These are phyloP conservation scores for Chalciporus sphaerocephalus DNA, from an alignment of 768 basidiomycete species.

Conservation along the genomic window DNA sequence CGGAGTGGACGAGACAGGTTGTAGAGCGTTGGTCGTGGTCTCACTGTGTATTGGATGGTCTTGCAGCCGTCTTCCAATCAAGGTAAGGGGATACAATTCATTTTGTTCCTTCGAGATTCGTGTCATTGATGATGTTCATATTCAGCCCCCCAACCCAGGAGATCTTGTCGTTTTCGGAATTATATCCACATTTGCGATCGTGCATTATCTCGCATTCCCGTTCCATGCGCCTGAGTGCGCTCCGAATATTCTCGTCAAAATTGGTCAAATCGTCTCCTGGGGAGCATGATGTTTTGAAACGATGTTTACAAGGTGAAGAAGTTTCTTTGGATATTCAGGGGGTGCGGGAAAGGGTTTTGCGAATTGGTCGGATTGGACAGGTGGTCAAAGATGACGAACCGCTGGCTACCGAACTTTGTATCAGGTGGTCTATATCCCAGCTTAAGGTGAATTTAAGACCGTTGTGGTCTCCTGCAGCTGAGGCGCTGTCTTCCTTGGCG, in stretches of 20 bases:
- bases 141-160: constrained; percentile 21
- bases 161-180: constrained; percentile 38
- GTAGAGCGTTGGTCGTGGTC: constrained; percentile 57
- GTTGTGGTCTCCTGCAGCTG: constrained; percentile 78
- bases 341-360: constrained; percentile 77
- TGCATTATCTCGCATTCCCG: constrained; percentile 73
- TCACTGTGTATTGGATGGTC: constrained; percentile 48
- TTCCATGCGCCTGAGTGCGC: constrained; percentile 54
- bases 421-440: constrained; percentile 77
- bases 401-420: constrained; percentile 55
- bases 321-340: constrained; percentile 74
- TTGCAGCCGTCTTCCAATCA: constrained; percentile 44
- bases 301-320: constrained; percentile 77
- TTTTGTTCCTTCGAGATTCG: neutral
- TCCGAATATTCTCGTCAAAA: constrained; percentile 59
- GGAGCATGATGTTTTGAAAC: constrained; percentile 51
- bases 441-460: constrained; percentile 92
- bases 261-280: constrained; percentile 42
- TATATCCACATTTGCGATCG: constrained; percentile 50
- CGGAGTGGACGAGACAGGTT: constrained; percentile 43
- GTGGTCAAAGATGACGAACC: constrained; percentile 51
- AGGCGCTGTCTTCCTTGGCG: constrained; percentile 53
- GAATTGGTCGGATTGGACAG: constrained; percentile 67
- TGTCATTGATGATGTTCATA: neutral
- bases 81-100: constrained; percentile 37